phyloP scores from a whole-genome alignment of 257 asterid genomes.

The Euphrasia confusa region DNA sequence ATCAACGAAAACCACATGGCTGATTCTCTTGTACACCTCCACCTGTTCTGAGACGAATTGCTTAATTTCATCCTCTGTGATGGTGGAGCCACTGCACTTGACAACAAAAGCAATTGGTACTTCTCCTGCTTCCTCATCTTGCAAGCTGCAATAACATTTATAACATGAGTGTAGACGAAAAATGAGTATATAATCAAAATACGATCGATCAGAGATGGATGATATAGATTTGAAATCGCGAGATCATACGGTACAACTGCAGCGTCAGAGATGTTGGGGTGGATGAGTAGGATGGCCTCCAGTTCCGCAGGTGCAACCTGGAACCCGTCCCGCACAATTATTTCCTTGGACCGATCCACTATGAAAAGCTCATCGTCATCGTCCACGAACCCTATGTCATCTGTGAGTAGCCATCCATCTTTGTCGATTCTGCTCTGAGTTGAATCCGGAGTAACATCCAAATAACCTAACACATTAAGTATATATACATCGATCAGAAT shows the following conservation, averaged over 20 bases:
- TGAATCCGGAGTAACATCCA: conserved; percentile 53
- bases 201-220: too few relatives aligned
- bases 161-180: too few relatives aligned
- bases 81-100: conserved; percentile 43
- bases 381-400: conserved; percentile 77
- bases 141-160: conserved; percentile 45
- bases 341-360: conserved; percentile 77
- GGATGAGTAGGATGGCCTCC: conserved; percentile 73
- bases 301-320: conserved; percentile 96
- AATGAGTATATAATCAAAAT: too few relatives aligned
- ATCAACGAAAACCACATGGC: conserved; percentile 53
- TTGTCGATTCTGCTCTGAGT: conserved; percentile 68
- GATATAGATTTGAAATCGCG: not conserved
- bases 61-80: conserved; percentile 75
- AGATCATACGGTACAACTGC: conserved; percentile 72
- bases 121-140: conserved; percentile 83
- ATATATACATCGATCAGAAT: too few relatives aligned
- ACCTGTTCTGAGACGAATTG: conserved; percentile 40
- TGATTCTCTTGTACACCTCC: conserved; percentile 51
- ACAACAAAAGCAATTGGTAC: conserved; percentile 91
- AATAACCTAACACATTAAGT: conserved; percentile 42
- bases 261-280: conserved; percentile 70
- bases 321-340: conserved; percentile 82
- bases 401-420: conserved; percentile 96
- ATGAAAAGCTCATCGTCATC: conserved; percentile 82